Base-by-base conservation (phyloP, 495 filamentous ascomycete genomes). In the Terfezia boudieri region DNA sequence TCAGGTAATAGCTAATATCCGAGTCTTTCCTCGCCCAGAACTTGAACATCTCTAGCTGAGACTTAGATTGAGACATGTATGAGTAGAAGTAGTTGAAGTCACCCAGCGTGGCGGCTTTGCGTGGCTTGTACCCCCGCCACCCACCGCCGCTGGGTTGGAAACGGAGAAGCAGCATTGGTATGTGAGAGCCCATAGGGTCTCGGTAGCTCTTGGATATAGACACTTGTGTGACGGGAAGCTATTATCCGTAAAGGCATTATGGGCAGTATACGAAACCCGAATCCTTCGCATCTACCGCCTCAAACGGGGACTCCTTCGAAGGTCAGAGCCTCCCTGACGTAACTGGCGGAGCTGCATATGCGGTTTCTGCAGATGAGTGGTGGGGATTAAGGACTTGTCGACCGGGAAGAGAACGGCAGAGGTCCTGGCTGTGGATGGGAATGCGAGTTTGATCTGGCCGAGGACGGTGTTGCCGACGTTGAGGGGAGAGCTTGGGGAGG, bases 51-150 rank as follows among this genome's bases (percentile, higher is more conserved):
- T 92, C 84, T 7, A 95, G 74, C 69, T 94, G 88, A 17, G 68
- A 80, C 66, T 95, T 94, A 22, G 88, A 88, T 73, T 95, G 88
- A 52, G 77, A 82, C 88, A 95, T 94, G 72, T 94, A 95, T 58
- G 76, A 82, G 72, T 94, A 94, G 69, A 94, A 95, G 73, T 94
- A 94, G 69, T 92, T 94, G 76, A 94, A 94, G 67, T 94, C 83
- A 51, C 88, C 88, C 7, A 95, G 69, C 26, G 67, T 74, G 61
- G 73, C 68, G 0, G 88, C 85, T 57, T 81, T 79, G 63, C 78
- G 0, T 79, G 73, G 59, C 71, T 86, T 7, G 56, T 84, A 17
- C 82, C 82, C 1, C 76, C 81, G 0, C 26, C 26, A 26, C 26
- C 26, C 26, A 26, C 26, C 61, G 62, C 4, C 64, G 68, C 4